Conservation (phyloP, 139 green algal genomes). For the Microglena sp. region DNA sequence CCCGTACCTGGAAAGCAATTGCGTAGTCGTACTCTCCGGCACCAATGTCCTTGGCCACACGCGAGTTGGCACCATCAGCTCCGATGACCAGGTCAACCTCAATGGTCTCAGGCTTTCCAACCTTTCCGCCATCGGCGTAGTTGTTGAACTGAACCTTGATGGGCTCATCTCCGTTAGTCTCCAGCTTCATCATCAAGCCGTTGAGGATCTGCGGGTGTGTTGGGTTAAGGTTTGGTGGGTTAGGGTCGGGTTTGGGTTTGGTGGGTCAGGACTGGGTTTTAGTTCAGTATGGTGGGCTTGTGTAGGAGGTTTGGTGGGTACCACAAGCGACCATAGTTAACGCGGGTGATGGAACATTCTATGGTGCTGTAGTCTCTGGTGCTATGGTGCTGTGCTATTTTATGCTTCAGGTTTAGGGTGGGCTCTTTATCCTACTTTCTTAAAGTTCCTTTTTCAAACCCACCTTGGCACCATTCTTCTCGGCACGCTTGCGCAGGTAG, state of each 20-base stretch:
- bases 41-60: slow-evolving; percentile 95
- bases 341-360: too few relatives aligned
- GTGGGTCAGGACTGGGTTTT: too few relatives aligned
- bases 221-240: too few relatives aligned
- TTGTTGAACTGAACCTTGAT: slow-evolving; percentile 89
- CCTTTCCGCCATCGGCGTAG: slow-evolving; percentile 78
- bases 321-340: too few relatives aligned
- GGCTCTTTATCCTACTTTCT: too few relatives aligned
- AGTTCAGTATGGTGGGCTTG: too few relatives aligned
- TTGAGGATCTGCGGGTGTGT: slow-evolving; percentile 69
- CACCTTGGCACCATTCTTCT: slow-evolving; percentile 63
- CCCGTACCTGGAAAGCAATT: slow-evolving; percentile 87
- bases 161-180: slow-evolving; percentile 58
- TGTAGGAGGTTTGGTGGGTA: too few relatives aligned
- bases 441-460: too few relatives aligned
- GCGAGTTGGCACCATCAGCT: slow-evolving; percentile 94
- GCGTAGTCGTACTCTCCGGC: slow-evolving; percentile 98
- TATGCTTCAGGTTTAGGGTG: too few relatives aligned
- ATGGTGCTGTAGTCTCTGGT: too few relatives aligned
- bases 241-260: too few relatives aligned
- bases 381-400: too few relatives aligned
- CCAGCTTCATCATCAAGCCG: slow-evolving; percentile 87
- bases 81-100: slow-evolving; percentile 95
- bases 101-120: slow-evolving; percentile 66
- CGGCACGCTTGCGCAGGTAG: slow-evolving; percentile 88